These are phyloP conservation scores for Scytalidium lignicola DNA, from an alignment of 2,329 filamentous ascomycete species.

Conservation along the genomic window DNA sequence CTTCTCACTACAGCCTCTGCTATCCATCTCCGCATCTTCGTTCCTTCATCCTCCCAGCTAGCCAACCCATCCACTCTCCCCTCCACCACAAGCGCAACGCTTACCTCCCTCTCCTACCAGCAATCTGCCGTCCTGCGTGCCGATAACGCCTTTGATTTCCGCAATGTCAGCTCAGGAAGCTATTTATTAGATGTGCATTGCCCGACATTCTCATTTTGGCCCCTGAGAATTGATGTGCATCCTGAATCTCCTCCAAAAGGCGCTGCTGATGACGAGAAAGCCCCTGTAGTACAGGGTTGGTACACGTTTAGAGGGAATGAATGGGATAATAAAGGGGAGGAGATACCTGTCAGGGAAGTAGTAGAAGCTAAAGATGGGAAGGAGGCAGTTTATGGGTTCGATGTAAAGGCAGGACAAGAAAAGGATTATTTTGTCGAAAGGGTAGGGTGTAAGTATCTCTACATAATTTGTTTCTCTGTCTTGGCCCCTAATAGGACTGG, in stretches of 20 bases:
- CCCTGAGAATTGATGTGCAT: slow-evolving; percentile 65
- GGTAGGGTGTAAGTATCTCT: slow-evolving; percentile 59
- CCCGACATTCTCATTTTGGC: slow-evolving; percentile 68
- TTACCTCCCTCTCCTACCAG: slow-evolving; percentile 48
- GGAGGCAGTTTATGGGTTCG: slow-evolving; percentile 19
- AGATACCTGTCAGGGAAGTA: slow-evolving; percentile 31
- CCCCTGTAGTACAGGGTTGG: slow-evolving; percentile 57
- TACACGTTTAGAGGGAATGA: slow-evolving; percentile 86
- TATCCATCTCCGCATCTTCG: slow-evolving; percentile 22
- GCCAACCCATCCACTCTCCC: slow-evolving; percentile 37
- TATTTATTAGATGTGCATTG: slow-evolving; percentile 82
- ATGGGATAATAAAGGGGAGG: slow-evolving; percentile 80
- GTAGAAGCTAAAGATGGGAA: slow-evolving; percentile 33
- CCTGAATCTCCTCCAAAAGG: slow-evolving; percentile 19
- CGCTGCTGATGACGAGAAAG: slow-evolving; percentile 27
- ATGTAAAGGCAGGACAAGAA: slow-evolving; percentile 43
- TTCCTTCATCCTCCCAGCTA: slow-evolving; percentile 20
- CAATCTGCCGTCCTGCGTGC: slow-evolving; percentile 60
- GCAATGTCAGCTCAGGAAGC: slow-evolving; percentile 62
- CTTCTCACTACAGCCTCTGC: slow-evolving; percentile 31
- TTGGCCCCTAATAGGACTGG: too few species aligned
- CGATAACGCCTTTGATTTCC: slow-evolving; percentile 70
- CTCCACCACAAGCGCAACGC: slow-evolving; percentile 58
- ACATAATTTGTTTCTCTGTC: too few species aligned
- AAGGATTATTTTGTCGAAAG: slow-evolving; percentile 78